A percentile compares a stretch with the other conserved stretches of the same genome.
These are phyloP conservation scores for Chlorociboria aeruginascens DNA, from an alignment of 495 filamentous ascomycete species.

Conservation along the genomic window DNA sequence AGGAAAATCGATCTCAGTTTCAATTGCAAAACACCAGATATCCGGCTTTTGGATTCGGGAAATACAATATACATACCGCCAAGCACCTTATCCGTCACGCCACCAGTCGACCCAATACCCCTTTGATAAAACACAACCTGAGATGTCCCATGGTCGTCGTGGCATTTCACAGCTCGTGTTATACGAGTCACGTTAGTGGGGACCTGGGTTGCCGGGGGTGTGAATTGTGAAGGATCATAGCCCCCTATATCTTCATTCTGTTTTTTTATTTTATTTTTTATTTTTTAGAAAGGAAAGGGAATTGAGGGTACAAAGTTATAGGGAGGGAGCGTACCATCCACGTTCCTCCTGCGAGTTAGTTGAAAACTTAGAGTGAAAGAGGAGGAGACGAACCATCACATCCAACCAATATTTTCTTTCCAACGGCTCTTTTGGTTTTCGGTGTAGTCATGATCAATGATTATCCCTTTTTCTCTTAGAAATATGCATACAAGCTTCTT, in stretches of 20 bases:
- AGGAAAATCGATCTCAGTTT: not conserved
- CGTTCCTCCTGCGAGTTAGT: not conserved
- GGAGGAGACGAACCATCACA: constrained; percentile 13
- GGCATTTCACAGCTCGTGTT: constrained; percentile 24
- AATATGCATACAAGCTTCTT: not conserved
- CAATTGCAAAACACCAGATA: not conserved
- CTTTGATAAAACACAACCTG: constrained; percentile 38
- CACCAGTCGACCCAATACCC: constrained; percentile 36
- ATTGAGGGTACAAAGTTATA: not conserved
- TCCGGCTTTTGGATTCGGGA: too few species aligned
- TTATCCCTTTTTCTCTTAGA: not conserved
- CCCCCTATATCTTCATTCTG: constrained; percentile 11
- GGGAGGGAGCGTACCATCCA: constrained; percentile 4
- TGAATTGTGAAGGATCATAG: not conserved
- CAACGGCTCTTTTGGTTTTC: constrained; percentile 1
- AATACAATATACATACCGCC: not conserved
- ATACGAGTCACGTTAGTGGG: constrained; percentile 41
- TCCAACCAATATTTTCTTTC: constrained; percentile 13
- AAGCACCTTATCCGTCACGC: constrained; percentile 29
- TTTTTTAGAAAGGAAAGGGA: not conserved
- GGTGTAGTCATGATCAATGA: not conserved
- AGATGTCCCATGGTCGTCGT: constrained; percentile 26
- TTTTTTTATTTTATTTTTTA: too few species aligned
- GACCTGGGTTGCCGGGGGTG: constrained; percentile 21
- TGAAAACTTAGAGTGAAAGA: not conserved